A percentile compares a stretch with the other conserved stretches of the same genome.
Conservation (phyloP, 768 basidiomycete genomes). For the Suillus decipiens region DNA sequence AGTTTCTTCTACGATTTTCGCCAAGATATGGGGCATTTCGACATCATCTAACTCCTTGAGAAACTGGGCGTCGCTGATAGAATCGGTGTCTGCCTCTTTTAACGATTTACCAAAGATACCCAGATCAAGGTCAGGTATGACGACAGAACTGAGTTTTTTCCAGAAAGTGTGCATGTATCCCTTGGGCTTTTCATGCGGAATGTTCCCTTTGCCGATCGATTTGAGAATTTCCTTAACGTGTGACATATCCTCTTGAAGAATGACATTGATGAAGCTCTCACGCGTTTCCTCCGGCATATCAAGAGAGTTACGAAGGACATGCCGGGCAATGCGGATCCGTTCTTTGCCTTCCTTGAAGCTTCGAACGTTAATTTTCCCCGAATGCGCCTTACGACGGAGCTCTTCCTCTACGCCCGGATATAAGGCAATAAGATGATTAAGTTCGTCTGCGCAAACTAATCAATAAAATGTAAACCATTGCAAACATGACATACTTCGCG, state of each 20-base stretch:
- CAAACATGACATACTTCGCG: neutral
- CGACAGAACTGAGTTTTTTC: neutral
- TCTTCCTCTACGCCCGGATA: constrained; percentile 19
- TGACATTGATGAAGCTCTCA: constrained; percentile 6
- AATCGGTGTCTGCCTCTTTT: neutral
- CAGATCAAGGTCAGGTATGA: neutral
- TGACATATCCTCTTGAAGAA: constrained; percentile 4
- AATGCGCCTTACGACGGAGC: neutral
- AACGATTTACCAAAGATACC: constrained; percentile 7
- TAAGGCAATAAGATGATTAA: constrained; percentile 8
- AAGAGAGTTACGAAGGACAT: neutral
- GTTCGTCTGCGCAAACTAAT: constrained; percentile 9
- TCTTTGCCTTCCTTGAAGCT: constrained; percentile 19
- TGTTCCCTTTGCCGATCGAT: neutral
- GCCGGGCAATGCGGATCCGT: constrained; percentile 16
- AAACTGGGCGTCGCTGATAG: constrained; percentile 19
- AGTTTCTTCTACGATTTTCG: neutral
- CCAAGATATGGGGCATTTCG: constrained; percentile 12
- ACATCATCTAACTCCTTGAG: constrained; percentile 12
- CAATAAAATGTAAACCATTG: neutral
- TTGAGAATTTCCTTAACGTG: constrained; percentile 5
- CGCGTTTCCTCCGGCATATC: constrained; percentile 5
- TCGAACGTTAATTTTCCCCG: constrained; percentile 9
- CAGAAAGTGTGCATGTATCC: neutral
- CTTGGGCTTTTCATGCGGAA: constrained; percentile 1